Base-by-base conservation (phyloP, 129 eudicot species). In the Ambrosia artemisiifolia region DNA sequence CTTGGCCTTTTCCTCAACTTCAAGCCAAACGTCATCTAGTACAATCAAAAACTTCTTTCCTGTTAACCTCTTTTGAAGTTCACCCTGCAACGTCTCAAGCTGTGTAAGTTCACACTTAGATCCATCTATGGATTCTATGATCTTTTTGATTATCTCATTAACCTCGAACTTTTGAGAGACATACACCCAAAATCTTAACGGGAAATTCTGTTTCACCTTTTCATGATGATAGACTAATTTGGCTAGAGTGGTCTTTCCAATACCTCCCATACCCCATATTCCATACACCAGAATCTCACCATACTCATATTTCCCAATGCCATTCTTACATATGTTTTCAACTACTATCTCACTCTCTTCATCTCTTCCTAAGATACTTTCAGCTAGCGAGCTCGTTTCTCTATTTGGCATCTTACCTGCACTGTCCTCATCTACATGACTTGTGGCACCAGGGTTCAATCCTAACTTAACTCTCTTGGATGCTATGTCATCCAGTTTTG, bases 31-130 rank as follows among this genome's bases (percentile, higher is more conserved):
- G 7, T 35, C 40, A 35, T 35, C 83, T 13, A 79, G 34, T 35
- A 79, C 83, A 46, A 72, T 77, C 11, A 79, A 67, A 66, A 73
- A 80, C 40, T 35, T 80, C 60, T 62, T 70, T 8, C 53, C 38
- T 13, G 33, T 54, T 24, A 80, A 62, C 7, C 42, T 32, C 28
- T 18, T 24, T 47, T 63, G 84, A 43, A 80, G 71, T 1, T 12
- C 6, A 5, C 3, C 17, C 3, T 66, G 55, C 71, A 66, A 17
- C 4, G 4, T 1, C 20, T 66, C 56, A 7, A 66, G 11, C 36
- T 63, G 69, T 8, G 17, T 5, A 24, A 63, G 48, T 63, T 9
- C 3, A 5, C 69, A 63, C 19, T 8, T 5, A 4, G 7, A 3
- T 63, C 35, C 35, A 9, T 63, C 33, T 24, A 24, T 24, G 28